These are phyloP conservation scores for Heliocybe sulcata DNA, from an alignment of 1,284 basidiomycete species.

Conservation along the genomic window DNA sequence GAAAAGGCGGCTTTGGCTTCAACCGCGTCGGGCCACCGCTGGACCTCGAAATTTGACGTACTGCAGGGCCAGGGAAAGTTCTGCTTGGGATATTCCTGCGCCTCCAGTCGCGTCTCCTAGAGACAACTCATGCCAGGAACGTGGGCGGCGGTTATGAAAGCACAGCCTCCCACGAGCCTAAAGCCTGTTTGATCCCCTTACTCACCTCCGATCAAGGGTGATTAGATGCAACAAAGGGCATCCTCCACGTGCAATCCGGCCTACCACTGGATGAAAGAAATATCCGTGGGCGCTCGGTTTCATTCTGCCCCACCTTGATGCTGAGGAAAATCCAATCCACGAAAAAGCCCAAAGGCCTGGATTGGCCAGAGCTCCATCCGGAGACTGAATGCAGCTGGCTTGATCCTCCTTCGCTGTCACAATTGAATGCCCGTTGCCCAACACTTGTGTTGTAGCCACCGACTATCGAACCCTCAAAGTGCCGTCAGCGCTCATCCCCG, in stretches of 20 bases:
- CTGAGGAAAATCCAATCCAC: not conserved
- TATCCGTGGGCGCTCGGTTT: not conserved
- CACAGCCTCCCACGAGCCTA: not conserved
- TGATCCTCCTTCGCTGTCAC: not conserved
- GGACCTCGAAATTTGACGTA: no score
- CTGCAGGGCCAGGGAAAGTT: no score
- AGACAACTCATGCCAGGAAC: no score
- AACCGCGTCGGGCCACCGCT: no score
- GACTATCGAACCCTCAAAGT: not conserved
- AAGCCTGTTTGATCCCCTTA: not conserved
- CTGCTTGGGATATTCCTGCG: not conserved
- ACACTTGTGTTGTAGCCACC: not conserved
- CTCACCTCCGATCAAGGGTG: not conserved
- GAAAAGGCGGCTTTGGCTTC: no score
- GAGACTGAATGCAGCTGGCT: not conserved
- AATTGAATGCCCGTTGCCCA: not conserved
- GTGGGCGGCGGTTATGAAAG: not conserved
- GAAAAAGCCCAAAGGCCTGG: not conserved
- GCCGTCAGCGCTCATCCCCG: not conserved
- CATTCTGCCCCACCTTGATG: not conserved
- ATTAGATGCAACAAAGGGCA: not conserved
- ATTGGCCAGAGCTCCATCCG: no score
- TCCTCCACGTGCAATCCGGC: not conserved
- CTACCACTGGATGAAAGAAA: not conserved
- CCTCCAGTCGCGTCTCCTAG: no score